Evolutionary conservation across 139 green algal species (phyloP).

Genomic region (Spirogloea muscicola): DNA sequence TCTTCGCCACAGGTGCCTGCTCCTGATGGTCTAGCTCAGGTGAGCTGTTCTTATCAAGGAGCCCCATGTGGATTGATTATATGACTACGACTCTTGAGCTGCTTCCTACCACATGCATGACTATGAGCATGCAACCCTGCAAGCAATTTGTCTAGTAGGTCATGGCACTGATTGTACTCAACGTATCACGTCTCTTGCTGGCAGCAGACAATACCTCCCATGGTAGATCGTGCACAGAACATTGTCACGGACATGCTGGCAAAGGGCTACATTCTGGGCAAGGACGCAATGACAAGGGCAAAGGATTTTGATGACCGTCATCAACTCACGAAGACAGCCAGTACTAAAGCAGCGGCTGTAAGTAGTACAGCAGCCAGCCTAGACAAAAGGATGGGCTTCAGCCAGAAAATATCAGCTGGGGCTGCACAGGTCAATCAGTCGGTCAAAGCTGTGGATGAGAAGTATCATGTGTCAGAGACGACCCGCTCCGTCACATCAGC

Average conservation of each 20-base stretch:
- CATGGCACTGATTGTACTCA: background rate
- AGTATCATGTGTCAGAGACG: conserved; percentile 25
- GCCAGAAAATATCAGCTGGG: conserved; percentile 5
- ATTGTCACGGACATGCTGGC: conserved; percentile 33
- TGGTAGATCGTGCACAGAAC: conserved; percentile 8
- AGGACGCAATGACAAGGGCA: conserved; percentile 26
- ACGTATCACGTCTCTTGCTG: too few species aligned
- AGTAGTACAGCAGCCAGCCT: background rate
- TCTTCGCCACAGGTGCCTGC: too few species aligned
- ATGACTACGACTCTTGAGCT: background rate
- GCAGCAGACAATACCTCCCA: background rate
- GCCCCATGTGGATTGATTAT: too few species aligned
- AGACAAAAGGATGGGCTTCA: conserved; percentile 22
- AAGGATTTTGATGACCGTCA: conserved; percentile 28
- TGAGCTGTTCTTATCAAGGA: too few species aligned
- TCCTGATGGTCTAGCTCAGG: background rate
- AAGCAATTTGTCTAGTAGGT: too few species aligned
- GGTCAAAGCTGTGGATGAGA: conserved; percentile 20
- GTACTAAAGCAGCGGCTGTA: background rate
- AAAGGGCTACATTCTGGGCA: conserved; percentile 25
- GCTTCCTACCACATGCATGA: background rate
- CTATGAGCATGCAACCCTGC: too few species aligned
- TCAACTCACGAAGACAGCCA: conserved; percentile 6
- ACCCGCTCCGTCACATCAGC: background rate
- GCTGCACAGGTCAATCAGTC: conserved; percentile 9